Evolutionary conservation across 805 yeast genomes (phyloP).

Genomic region (Lachancea quebecensis): DNA sequence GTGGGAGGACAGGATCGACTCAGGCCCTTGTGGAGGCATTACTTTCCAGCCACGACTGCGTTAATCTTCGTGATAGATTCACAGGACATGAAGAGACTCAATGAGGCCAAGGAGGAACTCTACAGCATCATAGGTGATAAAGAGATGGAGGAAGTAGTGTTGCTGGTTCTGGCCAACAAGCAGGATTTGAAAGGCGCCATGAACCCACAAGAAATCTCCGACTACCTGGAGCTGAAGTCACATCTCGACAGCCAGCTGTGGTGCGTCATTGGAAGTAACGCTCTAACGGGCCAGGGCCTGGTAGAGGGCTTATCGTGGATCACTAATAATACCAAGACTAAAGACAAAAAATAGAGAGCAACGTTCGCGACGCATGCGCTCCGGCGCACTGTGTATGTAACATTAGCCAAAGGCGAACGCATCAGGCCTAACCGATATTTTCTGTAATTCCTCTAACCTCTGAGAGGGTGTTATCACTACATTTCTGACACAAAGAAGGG

Average conservation of each 20-base stretch:
- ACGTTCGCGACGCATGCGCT: no score
- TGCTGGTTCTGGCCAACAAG: conserved; percentile 83
- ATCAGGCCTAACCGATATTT: no score
- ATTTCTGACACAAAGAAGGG: no score
- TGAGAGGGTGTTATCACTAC: no score
- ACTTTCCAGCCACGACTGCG: conserved; percentile 89
- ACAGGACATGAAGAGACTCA: conserved; percentile 62
- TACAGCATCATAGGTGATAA: conserved; percentile 73
- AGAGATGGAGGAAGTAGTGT: conserved; percentile 71
- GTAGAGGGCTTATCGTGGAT: conserved; percentile 87
- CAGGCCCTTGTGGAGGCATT: conserved; percentile 92
- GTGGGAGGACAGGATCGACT: conserved; percentile 94
- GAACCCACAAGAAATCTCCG: conserved; percentile 75
- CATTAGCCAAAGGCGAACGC: no score
- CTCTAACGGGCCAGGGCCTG: conserved; percentile 83
- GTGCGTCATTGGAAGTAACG: conserved; percentile 90
- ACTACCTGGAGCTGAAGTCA: conserved; percentile 55
- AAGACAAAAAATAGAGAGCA: conserved; percentile 3
- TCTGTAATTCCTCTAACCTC: no score
- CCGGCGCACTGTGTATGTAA: no score
- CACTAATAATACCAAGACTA: conserved; percentile 44
- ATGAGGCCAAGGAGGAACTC: conserved; percentile 72
- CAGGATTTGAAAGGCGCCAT: conserved; percentile 70
- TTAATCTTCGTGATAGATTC: conserved; percentile 86
- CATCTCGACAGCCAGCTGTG: conserved; percentile 63